A percentile compares a stretch with the other conserved stretches of the same genome.
phyloP scores from a whole-genome alignment of 2,329 filamentous ascomycete species.

The Eutypa lata region DNA sequence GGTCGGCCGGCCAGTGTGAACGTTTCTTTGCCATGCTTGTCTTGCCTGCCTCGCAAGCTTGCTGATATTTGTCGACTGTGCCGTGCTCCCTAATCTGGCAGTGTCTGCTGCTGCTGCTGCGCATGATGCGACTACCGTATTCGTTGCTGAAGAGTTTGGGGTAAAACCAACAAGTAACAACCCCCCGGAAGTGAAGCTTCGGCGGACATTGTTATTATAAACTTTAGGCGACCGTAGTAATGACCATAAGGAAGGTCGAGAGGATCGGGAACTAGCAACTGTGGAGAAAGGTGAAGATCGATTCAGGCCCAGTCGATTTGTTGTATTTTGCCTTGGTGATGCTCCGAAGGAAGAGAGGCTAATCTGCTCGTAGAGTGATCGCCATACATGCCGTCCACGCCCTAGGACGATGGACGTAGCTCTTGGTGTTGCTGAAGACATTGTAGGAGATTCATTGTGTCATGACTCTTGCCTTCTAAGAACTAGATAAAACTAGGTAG shows the following conservation, averaged over 20 bases:
- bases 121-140: conserved; percentile 37
- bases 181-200: conserved; percentile 53
- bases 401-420: conserved; percentile 30
- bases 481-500: background rate
- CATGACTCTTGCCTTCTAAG: conserved; percentile 6
- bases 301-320: conserved; percentile 14
- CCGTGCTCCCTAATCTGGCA: conserved; percentile 21
- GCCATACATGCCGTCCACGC: conserved; percentile 26
- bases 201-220: conserved; percentile 39
- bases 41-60: conserved; percentile 34
- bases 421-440: conserved; percentile 19
- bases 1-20: conserved; percentile 20
- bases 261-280: conserved; percentile 16
- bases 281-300: conserved; percentile 18
- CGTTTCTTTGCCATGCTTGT: conserved; percentile 33
- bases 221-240: conserved; percentile 26
- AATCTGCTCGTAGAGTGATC: conserved; percentile 25
- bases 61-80: conserved; percentile 29
- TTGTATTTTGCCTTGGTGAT: conserved; percentile 17
- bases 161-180: conserved; percentile 48
- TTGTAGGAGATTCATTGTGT: conserved; percentile 27
- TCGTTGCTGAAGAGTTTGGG: conserved; percentile 35
- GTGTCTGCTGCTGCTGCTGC: conserved; percentile 37
- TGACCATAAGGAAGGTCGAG: conserved; percentile 23
- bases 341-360: conserved; percentile 21